phyloP scores from a whole-genome alignment of 768 basidiomycete genomes.

The Calocera viscosa region DNA sequence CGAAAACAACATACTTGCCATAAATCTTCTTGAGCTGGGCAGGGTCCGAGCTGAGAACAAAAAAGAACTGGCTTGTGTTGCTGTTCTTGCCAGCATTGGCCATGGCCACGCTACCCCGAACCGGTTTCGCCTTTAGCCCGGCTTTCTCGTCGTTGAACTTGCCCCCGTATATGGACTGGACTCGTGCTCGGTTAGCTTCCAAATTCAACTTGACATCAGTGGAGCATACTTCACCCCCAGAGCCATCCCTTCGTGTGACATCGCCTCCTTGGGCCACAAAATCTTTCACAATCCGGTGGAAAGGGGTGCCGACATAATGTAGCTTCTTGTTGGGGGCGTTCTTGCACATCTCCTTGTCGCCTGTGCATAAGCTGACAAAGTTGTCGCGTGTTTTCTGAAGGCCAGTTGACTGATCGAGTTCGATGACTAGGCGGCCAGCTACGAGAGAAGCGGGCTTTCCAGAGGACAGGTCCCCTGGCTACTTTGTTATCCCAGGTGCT shows the following conservation, averaged over 20 bases:
- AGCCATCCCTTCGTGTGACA: constrained; percentile 41
- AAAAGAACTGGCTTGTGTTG: constrained; percentile 36
- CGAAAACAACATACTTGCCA: constrained; percentile 41
- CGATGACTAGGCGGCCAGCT: constrained; percentile 34
- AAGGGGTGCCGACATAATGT: constrained; percentile 33
- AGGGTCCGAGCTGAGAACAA: constrained; percentile 36
- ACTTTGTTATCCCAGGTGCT: constrained; percentile 11
- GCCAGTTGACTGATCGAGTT: constrained; percentile 30
- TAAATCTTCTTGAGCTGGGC: constrained; percentile 34
- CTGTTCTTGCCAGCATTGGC: constrained; percentile 41
- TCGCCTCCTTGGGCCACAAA: constrained; percentile 47
- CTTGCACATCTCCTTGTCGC: constrained; percentile 36
- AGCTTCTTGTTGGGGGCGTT: constrained; percentile 36
- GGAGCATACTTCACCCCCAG: constrained; percentile 41
- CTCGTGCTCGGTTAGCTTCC: not conserved
- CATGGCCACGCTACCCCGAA: constrained; percentile 39
- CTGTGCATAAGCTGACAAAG: constrained; percentile 38
- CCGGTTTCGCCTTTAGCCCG: constrained; percentile 34
- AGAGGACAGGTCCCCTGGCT: constrained; percentile 29
- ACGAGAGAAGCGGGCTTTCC: constrained; percentile 30
- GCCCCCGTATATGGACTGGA: constrained; percentile 36
- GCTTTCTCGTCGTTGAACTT: constrained; percentile 43
- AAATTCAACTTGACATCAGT: not conserved
- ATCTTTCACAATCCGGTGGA: constrained; percentile 38
- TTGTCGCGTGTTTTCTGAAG: constrained; percentile 38